A percentile compares a stretch with the other conserved stretches of the same genome.
These are phyloP conservation scores for Phanerochaete carnosa DNA, from an alignment of 768 basidiomycete genomes.

Conservation along the genomic window DNA sequence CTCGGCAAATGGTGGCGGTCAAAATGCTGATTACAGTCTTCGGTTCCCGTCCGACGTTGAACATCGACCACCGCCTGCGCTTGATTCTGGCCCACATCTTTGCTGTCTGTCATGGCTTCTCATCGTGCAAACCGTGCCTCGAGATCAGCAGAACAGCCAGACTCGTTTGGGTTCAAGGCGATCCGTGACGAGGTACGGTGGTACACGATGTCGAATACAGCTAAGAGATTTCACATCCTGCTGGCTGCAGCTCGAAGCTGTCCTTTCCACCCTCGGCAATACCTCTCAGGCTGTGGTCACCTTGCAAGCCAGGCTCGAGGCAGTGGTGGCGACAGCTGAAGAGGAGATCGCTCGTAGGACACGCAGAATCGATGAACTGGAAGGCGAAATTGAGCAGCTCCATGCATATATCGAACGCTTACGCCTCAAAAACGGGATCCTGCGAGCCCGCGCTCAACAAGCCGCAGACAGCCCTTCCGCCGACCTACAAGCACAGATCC, in stretches of 20 bases:
- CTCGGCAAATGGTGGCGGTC: not conserved
- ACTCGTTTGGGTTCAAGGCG: not conserved
- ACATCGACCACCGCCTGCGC: not conserved
- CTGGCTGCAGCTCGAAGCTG: not conserved
- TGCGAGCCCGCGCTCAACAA: not conserved
- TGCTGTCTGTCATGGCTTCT: not conserved
- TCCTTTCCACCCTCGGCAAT: not conserved
- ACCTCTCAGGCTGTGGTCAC: not conserved
- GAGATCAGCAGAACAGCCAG: not conserved
- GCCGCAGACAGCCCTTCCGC: not conserved
- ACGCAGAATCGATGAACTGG: not conserved
- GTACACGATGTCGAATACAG: not conserved
- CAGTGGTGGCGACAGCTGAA: not conserved
- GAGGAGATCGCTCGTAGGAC: not conserved
- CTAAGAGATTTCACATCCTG: not conserved
- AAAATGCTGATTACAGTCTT: not conserved
- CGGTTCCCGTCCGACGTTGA: not conserved
- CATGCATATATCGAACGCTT: not conserved
- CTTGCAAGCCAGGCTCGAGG: not conserved
- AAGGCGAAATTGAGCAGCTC: not conserved
- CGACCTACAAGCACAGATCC: not conserved
- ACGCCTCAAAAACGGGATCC: not conserved
- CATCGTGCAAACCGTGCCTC: not conserved
- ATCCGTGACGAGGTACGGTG: not conserved
- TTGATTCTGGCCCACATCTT: not conserved